Percentiles rank a stretch among this genome's conserved stretches.
These are phyloP conservation scores for Pharnaceum exiguum DNA, from an alignment of 148 eudicot species.

Conservation along the genomic window DNA sequence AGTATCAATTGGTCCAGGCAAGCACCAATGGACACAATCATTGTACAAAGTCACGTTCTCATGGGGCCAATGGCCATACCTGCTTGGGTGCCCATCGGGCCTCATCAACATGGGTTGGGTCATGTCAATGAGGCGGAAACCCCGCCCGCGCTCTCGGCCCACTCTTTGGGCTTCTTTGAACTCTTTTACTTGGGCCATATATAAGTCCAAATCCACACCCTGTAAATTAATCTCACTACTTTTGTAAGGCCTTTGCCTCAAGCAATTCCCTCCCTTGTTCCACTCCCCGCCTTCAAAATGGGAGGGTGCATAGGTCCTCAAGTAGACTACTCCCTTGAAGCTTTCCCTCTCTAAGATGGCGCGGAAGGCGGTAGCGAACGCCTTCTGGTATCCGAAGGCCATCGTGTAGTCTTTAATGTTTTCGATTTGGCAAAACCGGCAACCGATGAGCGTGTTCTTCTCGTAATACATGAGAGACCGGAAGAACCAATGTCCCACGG, in stretches of 20 bases:
- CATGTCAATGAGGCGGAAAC: slow-evolving; percentile 39
- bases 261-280: slow-evolving; percentile 61
- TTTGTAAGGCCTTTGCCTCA: slow-evolving; percentile 35
- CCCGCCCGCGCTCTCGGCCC: slow-evolving; percentile 33
- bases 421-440: slow-evolving; percentile 43
- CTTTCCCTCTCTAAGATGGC: slow-evolving; percentile 36
- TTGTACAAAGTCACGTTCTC: slow-evolving; percentile 32
- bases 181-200: slow-evolving; percentile 46
- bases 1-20: slow-evolving; percentile 71
- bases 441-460: slow-evolving; percentile 39
- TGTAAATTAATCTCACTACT: slow-evolving; percentile 37
- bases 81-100: slow-evolving; percentile 71
- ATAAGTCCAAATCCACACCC: slow-evolving; percentile 37
- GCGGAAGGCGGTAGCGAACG: slow-evolving; percentile 49
- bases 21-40: slow-evolving; percentile 84
- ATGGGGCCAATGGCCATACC: slow-evolving; percentile 49
- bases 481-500: slow-evolving; percentile 63
- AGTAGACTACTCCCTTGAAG: slow-evolving; percentile 37
- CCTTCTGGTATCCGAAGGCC: slow-evolving; percentile 43
- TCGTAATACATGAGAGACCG: slow-evolving; percentile 50
- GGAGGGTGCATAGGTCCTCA: slow-evolving; percentile 60
- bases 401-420: slow-evolving; percentile 41
- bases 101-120: slow-evolving; percentile 49
- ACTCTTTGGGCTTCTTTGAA: slow-evolving; percentile 34
- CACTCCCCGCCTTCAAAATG: slow-evolving; percentile 64